Conservation (phyloP, 768 basidiomycete genomes). For the Leucocoprinus sp. region DNA sequence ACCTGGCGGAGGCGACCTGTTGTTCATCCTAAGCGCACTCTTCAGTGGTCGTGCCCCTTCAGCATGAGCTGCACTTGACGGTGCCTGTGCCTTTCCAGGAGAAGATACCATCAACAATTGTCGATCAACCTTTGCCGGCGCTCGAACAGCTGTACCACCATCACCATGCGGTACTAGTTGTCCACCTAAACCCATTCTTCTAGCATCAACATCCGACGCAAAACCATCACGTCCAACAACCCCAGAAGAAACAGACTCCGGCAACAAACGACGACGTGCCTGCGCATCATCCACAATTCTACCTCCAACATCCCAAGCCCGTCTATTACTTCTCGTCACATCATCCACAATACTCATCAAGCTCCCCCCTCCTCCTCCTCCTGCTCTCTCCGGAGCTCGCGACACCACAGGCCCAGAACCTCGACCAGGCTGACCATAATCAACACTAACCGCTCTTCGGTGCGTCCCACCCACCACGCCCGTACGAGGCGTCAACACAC, state of each 20-base stretch:
- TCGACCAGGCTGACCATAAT: constrained; percentile 1
- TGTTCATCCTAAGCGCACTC: constrained; percentile 53
- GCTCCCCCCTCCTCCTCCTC: too few species aligned
- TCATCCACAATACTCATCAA: constrained; percentile 67
- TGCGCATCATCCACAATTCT: constrained; percentile 10
- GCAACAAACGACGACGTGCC: neutral
- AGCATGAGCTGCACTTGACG: neutral
- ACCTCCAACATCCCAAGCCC: constrained; percentile 20
- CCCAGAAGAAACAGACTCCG: neutral
- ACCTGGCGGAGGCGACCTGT: constrained; percentile 40
- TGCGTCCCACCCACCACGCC: neutral
- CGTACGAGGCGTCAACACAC: constrained; percentile 1
- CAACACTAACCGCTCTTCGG: constrained; percentile 3
- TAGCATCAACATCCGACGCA: constrained; percentile 1
- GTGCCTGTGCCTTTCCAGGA: neutral
- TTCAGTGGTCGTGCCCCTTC: constrained; percentile 37
- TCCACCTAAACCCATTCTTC: constrained; percentile 14
- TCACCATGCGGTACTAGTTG: too few species aligned
- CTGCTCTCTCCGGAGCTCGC: neutral
- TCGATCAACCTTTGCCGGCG: constrained; percentile 7
- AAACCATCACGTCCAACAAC: neutral
- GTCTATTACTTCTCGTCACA: constrained; percentile 31
- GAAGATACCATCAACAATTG: constrained; percentile 1
- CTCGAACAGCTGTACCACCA: neutral
- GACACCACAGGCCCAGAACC: neutral